Conservation (phyloP, 176 grass and related monocot genomes). For the Melocanna baccifera region DNA sequence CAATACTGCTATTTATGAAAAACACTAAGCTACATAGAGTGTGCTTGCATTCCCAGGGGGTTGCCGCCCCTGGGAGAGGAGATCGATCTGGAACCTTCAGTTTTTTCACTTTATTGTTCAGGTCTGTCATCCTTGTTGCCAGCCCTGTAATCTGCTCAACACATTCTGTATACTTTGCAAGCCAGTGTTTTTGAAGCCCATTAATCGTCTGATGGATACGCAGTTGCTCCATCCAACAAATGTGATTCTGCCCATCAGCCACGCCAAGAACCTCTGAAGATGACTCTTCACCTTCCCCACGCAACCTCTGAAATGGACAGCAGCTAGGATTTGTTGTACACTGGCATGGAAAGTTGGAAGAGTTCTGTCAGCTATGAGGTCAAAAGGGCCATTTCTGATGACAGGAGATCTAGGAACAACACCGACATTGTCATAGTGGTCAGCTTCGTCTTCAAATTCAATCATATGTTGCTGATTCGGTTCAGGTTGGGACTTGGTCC, state of each 20-base stretch:
- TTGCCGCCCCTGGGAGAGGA: too few species aligned
- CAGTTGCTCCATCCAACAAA: background rate
- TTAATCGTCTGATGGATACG: background rate
- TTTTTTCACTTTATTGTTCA: constrained; percentile 21
- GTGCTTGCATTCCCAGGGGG: too few species aligned
- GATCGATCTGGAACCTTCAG: constrained; percentile 37
- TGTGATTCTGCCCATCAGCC: background rate
- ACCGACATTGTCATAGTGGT: background rate
- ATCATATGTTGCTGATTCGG: background rate
- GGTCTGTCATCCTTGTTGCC: background rate
- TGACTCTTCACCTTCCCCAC: constrained; percentile 6
- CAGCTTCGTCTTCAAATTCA: background rate
- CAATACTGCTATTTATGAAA: background rate
- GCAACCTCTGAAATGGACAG: background rate
- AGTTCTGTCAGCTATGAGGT: background rate
- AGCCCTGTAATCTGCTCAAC: background rate
- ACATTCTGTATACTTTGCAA: background rate
- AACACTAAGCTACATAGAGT: background rate
- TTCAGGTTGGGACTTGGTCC: background rate
- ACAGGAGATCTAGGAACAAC: background rate
- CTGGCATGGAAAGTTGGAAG: background rate
- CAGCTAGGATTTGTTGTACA: background rate
- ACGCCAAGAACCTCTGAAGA: background rate
- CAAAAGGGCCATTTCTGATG: background rate
- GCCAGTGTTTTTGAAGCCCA: background rate